Conservation (phyloP, 371 early-diverging fungal species). For the Mortierella sp. region DNA sequence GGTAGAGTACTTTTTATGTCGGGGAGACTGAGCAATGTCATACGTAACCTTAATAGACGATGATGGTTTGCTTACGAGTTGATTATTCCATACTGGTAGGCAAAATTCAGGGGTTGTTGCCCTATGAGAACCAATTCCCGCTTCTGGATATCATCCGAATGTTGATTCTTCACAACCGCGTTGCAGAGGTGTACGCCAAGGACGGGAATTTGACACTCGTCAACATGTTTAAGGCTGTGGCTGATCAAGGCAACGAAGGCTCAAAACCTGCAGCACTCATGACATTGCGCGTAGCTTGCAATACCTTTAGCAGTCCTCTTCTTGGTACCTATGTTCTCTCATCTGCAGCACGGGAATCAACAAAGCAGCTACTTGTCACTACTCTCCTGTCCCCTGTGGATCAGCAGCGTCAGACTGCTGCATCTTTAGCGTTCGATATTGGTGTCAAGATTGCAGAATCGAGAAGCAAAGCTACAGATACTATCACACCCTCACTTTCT, state of each 20-base stretch:
- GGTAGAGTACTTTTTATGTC: slow-evolving; percentile 20
- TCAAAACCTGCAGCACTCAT: slow-evolving; percentile 62
- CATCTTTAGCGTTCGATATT: slow-evolving; percentile 78
- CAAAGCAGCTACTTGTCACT: slow-evolving; percentile 72
- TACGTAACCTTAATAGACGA: too few relatives aligned
- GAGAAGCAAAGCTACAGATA: slow-evolving; percentile 43
- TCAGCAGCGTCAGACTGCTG: slow-evolving; percentile 73
- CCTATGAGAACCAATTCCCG: slow-evolving; percentile 71
- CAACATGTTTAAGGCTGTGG: slow-evolving; percentile 48
- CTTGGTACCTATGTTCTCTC: slow-evolving; percentile 68
- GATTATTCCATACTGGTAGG: slow-evolving; percentile 33
- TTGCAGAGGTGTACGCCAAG: slow-evolving; percentile 61
- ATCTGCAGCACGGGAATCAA: slow-evolving; percentile 62
- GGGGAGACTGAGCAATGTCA: too few relatives aligned
- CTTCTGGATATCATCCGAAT: slow-evolving; percentile 75
- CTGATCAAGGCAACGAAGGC: slow-evolving; percentile 36
- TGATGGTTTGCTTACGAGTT: too few relatives aligned
- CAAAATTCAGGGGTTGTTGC: slow-evolving; percentile 55
- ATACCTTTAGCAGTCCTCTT: slow-evolving; percentile 64
- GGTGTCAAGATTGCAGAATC: slow-evolving; percentile 60
- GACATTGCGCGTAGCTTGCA: slow-evolving; percentile 74
- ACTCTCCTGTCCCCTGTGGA: slow-evolving; percentile 69
- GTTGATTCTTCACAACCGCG: slow-evolving; percentile 60
- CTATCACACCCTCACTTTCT: slow-evolving; percentile 52
- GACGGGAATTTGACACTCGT: slow-evolving; percentile 58